Evolutionary conservation across 139 green algal species (phyloP).

Genomic region (Picochlorum sp.): DNA sequence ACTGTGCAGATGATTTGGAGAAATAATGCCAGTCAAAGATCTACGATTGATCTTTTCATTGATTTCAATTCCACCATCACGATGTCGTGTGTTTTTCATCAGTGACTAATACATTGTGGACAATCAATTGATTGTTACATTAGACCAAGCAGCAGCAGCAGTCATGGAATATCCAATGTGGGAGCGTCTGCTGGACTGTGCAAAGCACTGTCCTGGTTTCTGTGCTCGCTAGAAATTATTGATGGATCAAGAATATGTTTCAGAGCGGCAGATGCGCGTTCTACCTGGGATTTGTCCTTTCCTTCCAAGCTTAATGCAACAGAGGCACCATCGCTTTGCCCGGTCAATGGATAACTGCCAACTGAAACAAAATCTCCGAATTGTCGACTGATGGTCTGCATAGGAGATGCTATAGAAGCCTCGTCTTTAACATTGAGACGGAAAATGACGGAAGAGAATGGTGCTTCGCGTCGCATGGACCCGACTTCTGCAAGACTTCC

Average conservation of each 20-base stretch:
- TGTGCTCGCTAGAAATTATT: not conserved
- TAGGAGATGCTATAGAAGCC: constrained; percentile 28
- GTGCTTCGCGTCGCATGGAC: constrained; percentile 7
- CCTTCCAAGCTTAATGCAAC: constrained; percentile 50
- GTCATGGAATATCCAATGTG: not conserved
- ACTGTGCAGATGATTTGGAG: too few species aligned
- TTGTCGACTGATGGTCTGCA: constrained; percentile 33
- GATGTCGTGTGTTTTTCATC: too few species aligned
- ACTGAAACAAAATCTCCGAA: constrained; percentile 35
- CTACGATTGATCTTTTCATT: too few species aligned
- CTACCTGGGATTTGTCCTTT: constrained; percentile 26
- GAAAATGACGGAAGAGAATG: constrained; percentile 47
- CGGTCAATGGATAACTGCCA: constrained; percentile 49
- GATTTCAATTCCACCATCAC: too few species aligned
- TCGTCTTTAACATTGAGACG: constrained; percentile 28
- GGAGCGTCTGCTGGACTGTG: constrained; percentile 1
- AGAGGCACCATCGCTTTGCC: constrained; percentile 30
- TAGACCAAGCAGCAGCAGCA: not conserved
- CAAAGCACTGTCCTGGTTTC: not conserved
- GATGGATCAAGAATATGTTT: not conserved
- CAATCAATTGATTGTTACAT: too few species aligned
- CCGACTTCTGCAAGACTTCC: not conserved
- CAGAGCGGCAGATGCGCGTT: not conserved
- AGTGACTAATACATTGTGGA: too few species aligned
- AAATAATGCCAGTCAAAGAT: too few species aligned